Base-by-base conservation (phyloP, 331 rosid genomes). In the Stylosanthes scabra region DNA sequence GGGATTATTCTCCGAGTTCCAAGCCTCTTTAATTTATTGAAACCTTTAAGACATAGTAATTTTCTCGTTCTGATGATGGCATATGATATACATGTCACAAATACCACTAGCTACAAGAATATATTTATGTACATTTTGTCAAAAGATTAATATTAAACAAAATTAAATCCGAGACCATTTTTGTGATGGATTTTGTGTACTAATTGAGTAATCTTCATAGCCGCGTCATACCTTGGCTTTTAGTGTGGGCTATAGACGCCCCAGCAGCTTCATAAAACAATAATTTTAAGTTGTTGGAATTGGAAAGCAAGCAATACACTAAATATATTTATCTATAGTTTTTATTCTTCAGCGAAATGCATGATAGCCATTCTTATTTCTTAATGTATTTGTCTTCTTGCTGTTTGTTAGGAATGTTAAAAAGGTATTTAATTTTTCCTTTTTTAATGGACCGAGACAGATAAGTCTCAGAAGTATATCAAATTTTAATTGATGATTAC, bases 1-100 rank as follows among this genome's bases (percentile, higher is more conserved):
- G 84, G 82, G 59, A 82, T 82, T 63, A 84, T 84, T 66, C 81
- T 89, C 64, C 67, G 6, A 49, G 11, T 67, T 55, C 59, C 50
- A 74, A 69, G 9, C 55, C 37, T 20, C 25, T 20, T 6, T 6
- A 73, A 74, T 77, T 82, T 59, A 50, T 34, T 68, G 40, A 67
- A 73, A 34, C 39, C 5, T 34, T 34, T 34, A 34, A 34, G 25
- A 20, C 25, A 20, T n/a, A 4, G n/a, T 70, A 15, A 42, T 70
- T 70, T 34, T 70, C 13, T 7, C 6, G n/a, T n/a, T 55, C 60
- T 16, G 16, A 34, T 9, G 0, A 13, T 16, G 2, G 20, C 8
- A 10, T 28, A 51, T 27, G 41, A 14, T 5, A 1, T 20, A 70
- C 15, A 51, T 27, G 41, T 34, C 10, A 1, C 41, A 70, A 41